Evolutionary conservation across 345 rosid species (phyloP).

Genomic region (Eucalyptus camaldulensis): DNA sequence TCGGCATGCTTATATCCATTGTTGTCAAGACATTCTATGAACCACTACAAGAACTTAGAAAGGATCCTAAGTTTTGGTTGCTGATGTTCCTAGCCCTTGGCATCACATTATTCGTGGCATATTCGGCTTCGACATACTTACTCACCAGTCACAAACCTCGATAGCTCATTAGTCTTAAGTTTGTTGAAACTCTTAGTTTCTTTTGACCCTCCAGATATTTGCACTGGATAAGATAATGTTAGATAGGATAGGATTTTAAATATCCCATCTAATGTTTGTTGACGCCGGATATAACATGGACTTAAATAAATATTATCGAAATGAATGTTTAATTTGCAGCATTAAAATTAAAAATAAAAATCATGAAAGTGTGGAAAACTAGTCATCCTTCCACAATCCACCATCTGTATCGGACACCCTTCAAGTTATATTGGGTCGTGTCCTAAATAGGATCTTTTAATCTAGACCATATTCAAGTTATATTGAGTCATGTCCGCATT

Average conservation of each 20-base stretch:
- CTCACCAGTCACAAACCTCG: background rate
- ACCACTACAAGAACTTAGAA: conserved; percentile 39
- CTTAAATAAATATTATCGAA: too few species aligned
- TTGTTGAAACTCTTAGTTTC: background rate
- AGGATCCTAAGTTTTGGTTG: conserved; percentile 62
- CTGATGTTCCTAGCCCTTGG: conserved; percentile 1
- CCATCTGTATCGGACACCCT: background rate
- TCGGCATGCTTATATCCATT: conserved; percentile 38
- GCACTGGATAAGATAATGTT: background rate
- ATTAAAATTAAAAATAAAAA: background rate
- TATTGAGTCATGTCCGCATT: background rate
- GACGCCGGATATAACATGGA: background rate
- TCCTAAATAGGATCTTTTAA: background rate
- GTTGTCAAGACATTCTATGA: conserved; percentile 42
- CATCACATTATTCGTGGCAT: conserved; percentile 22
- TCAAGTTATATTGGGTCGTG: background rate
- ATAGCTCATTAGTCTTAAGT: background rate
- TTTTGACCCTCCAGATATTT: too few species aligned
- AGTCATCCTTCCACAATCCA: background rate
- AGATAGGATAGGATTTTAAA: too few species aligned
- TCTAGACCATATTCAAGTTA: background rate
- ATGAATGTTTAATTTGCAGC: background rate
- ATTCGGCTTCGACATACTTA: conserved; percentile 32
- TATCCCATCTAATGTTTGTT: background rate
- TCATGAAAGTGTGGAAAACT: background rate